A percentile compares a stretch with the other conserved stretches of the same genome.
Conservation (phyloP, 73 alveolate species). For the Tetrahymena thermophila region DNA sequence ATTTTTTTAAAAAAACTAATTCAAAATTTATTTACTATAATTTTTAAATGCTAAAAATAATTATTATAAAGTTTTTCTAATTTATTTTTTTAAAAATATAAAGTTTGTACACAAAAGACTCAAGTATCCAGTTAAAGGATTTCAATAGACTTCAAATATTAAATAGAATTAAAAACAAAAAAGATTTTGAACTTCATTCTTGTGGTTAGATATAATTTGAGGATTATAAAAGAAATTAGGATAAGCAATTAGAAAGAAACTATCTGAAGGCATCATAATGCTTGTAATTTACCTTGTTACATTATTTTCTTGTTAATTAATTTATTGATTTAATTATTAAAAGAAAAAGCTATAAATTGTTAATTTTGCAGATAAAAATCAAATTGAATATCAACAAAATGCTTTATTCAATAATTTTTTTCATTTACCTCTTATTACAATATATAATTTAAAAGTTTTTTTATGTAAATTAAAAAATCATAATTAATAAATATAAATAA, state of each 20-base stretch:
- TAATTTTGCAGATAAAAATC: background rate
- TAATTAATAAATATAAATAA: background rate
- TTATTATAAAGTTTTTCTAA: too few species aligned
- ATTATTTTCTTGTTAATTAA: background rate
- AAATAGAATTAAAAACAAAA: too few species aligned
- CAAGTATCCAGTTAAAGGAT: too few species aligned
- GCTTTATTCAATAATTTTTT: background rate
- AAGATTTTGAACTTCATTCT: background rate
- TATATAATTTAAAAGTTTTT: background rate
- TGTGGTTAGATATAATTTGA: background rate
- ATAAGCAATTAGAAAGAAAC: background rate
- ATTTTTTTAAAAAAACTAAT: too few species aligned
- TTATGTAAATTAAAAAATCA: background rate
- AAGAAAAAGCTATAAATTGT: background rate
- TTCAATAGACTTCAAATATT: too few species aligned
- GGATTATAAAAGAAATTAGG: background rate
- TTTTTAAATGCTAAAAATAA: too few species aligned
- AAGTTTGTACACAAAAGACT: too few species aligned
- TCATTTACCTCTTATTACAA: background rate
- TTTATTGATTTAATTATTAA: background rate
- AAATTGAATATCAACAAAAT: background rate
- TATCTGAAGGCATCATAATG: background rate
- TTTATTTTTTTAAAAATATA: too few species aligned
- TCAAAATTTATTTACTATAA: too few species aligned
- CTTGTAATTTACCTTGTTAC: background rate